Evolutionary conservation across 306 rosid genomes (phyloP), one percentile per base, ranked within the genome.

Genomic region (Quercus parvula): DNA sequence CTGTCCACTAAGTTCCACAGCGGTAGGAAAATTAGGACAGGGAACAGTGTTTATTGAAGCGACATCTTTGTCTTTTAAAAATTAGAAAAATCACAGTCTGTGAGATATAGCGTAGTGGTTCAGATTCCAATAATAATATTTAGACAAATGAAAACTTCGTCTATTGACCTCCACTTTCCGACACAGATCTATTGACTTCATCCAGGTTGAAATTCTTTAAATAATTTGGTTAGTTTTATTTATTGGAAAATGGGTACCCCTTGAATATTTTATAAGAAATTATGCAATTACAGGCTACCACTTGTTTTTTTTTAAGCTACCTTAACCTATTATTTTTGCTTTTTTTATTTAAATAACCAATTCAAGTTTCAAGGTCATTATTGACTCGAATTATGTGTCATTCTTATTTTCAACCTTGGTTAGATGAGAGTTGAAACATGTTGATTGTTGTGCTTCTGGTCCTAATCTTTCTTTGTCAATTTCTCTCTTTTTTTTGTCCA

Each of bases 171-270:
- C 27, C 71, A 76, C 77, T 79, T 83, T 77, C 83, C 81, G 67
- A 68, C 81, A 83, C 81, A 78, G 2, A 80, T 77, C 77, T 79
- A 73, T 86, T 81, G 94, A 90, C 91, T 84, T 82, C 70, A 41
- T 56, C 17, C n/a, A 76, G 74, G 73, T 51, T 30, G 44, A 74
- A 78, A 75, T 77, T 70, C 77, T 72, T 30, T 58, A 18, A 63
- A 71, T 44, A 41, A n/a, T 78, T 74, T 69, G 63, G 66, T 78
- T 76, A 28, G 83, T 79, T 77, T 79, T 24, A 24, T 24, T 24
- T 24, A 24, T 24, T 24, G 24, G 24, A 24, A 24, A 24, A 49
- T 49, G 17, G 5, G 54, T 49, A 49, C 54, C 54, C 52, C 18
- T 30, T n/a, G 5, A 14, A 33, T 66, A 28, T 46, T n/a, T 28